phyloP scores from a whole-genome alignment of 2,329 filamentous ascomycete species.

The Colletotrichum salicis region DNA sequence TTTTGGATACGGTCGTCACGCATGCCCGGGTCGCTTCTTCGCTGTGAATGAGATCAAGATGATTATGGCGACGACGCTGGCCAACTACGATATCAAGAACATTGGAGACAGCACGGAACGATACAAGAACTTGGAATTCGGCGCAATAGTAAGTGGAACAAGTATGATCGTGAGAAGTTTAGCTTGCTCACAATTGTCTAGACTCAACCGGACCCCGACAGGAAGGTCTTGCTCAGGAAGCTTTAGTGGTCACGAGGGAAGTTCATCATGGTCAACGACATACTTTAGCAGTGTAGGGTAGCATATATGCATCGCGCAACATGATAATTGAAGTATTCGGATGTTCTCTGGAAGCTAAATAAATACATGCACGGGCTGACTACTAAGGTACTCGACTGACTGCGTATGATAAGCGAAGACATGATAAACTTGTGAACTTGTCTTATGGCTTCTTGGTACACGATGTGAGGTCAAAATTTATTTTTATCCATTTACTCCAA shows the following conservation, averaged over 20 bases:
- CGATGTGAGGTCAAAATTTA: no score
- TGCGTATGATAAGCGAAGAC: neutral
- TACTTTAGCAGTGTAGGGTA: neutral
- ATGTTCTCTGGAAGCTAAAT: neutral
- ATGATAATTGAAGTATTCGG: neutral
- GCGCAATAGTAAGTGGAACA: slow-evolving; percentile 10
- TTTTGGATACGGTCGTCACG: slow-evolving; percentile 53
- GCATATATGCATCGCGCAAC: neutral
- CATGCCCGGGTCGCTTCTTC: slow-evolving; percentile 57
- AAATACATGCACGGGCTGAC: neutral
- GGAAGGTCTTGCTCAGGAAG: slow-evolving; percentile 21
- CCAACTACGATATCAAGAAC: slow-evolving; percentile 52
- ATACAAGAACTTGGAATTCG: slow-evolving; percentile 22
- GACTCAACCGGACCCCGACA: slow-evolving; percentile 23
- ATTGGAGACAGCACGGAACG: slow-evolving; percentile 39
- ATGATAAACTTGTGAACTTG: no score
- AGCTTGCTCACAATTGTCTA: neutral
- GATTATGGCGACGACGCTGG: slow-evolving; percentile 52
- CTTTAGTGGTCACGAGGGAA: neutral
- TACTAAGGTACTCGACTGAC: neutral
- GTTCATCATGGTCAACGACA: rapidly evolving
- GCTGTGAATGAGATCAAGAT: slow-evolving; percentile 58
- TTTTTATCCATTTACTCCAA: neutral
- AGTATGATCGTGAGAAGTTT: no score
- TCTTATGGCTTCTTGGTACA: no score